Conservation (phyloP, 768 basidiomycete species). For the Butyriboletus loyo region DNA sequence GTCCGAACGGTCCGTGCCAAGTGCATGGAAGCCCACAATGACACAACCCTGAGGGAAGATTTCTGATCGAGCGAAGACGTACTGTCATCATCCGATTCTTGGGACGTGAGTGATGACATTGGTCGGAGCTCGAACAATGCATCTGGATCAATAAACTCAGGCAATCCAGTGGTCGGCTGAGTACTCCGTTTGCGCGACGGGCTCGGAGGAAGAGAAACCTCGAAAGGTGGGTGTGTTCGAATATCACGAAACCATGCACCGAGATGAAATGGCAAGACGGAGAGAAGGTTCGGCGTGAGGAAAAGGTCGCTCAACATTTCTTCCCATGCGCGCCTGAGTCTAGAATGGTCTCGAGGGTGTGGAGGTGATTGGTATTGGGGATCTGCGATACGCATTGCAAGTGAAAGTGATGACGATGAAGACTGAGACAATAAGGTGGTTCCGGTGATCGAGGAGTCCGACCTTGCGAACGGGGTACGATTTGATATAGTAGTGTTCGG, state of each 20-base stretch:
- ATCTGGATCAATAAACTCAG: slow-evolving; percentile 28
- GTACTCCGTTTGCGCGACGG: slow-evolving; percentile 30
- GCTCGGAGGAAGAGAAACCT: slow-evolving; percentile 56
- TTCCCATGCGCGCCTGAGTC: slow-evolving; percentile 63
- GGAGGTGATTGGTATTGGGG: slow-evolving; percentile 18
- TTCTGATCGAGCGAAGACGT: slow-evolving; percentile 8
- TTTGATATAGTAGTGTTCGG: slow-evolving; percentile 27
- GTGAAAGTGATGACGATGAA: slow-evolving; percentile 22
- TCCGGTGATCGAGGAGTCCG: slow-evolving; percentile 20
- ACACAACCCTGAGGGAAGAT: slow-evolving; percentile 31
- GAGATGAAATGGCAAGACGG: slow-evolving; percentile 67
- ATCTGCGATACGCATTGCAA: slow-evolving; percentile 12
- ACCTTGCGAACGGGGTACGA: slow-evolving; percentile 16
- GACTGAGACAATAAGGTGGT: slow-evolving; percentile 9
- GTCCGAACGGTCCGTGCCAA: slow-evolving; percentile 56
- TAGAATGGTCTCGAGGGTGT: slow-evolving; percentile 60
- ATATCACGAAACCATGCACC: slow-evolving; percentile 54
- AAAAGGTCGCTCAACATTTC: slow-evolving; percentile 61
- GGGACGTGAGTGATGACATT: slow-evolving; percentile 17
- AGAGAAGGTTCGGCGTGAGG: slow-evolving; percentile 49
- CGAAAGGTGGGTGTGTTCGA: slow-evolving; percentile 44
- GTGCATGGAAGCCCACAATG: slow-evolving; percentile 60
- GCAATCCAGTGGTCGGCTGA: slow-evolving; percentile 13
- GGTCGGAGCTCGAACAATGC: slow-evolving; percentile 32
- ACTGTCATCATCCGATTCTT: slow-evolving; percentile 29